Evolutionary conservation across 129 eudicot species (phyloP), one percentile per base, ranked within the genome.

Genomic region (Dittrichia graveolens): DNA sequence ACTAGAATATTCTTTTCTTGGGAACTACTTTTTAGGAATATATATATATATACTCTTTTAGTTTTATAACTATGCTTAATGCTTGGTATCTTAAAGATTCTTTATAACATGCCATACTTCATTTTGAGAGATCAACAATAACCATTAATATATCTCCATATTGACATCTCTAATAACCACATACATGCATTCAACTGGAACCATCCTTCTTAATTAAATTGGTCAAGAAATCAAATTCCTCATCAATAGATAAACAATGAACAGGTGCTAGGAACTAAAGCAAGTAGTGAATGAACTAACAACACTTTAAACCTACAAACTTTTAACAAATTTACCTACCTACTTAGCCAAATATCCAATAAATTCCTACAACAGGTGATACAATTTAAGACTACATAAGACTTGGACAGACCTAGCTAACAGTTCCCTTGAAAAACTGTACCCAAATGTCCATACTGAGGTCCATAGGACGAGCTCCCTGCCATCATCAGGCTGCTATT

Each of bases 401-500:
- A 24, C 2, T 16, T 66, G 56, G 8, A 15, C 7, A 61, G 47
- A 2, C 39, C 72, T 78, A 78, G n/a, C 31, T 24, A 24, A 24
- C 67, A 78, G 55, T 78, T 78, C 66, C 74, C 73, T 72, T 81
- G 85, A 63, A 82, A 81, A 44, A 81, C 50, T 50, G 87, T 61
- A 77, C 75, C 80, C 71, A 76, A 72, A 47, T 76, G 74, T 70
- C 88, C 90, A 78, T 72, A 60, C 58, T 81, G 78, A 34, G 79
- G 65, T 54, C 79, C 91, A 77, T 68, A 79, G 5, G 85, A 53
- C 16, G 85, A 63, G 72, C 55, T 63, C 68, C 78, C 83, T 52
- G 69, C 67, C 72, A 72, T 67, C 73, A 70, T 75, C 7, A 71
- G 67, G 71, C 82, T 49, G 64, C 82, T 57, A 64, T 76, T 80